Conservation (phyloP, 2,329 filamentous ascomycete species). For the Cadophora luteo-olivacea region DNA sequence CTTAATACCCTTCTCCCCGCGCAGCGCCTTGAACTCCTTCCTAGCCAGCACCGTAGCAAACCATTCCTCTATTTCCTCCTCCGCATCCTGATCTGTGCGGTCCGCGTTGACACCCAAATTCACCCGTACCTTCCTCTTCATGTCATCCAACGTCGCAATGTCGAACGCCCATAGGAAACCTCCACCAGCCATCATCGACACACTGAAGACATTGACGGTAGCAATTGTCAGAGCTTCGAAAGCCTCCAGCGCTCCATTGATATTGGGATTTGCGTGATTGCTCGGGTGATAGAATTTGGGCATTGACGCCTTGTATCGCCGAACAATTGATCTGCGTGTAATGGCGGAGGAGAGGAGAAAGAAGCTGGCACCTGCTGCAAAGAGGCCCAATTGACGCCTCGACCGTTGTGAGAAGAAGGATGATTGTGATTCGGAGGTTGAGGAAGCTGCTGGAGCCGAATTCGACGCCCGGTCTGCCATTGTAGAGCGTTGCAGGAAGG, state of each 20-base stretch:
- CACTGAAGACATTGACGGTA: slow-evolving; percentile 81
- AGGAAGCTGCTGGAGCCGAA: slow-evolving; percentile 18
- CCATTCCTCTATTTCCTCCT: slow-evolving; percentile 68
- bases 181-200: slow-evolving; percentile 77
- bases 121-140: slow-evolving; percentile 56
- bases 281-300: slow-evolving; percentile 77
- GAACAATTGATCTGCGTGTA: slow-evolving; percentile 72
- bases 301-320: slow-evolving; percentile 64
- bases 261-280: slow-evolving; percentile 56
- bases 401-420: slow-evolving; percentile 44
- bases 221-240: slow-evolving; percentile 84
- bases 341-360: slow-evolving; percentile 74
- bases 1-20: slow-evolving; percentile 30
- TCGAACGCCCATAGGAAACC: slow-evolving; percentile 80
- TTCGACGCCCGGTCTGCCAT: slow-evolving; percentile 31
- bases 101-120: slow-evolving; percentile 27
- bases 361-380: slow-evolving; percentile 78
- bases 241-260: slow-evolving; percentile 75
- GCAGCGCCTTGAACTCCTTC: slow-evolving; percentile 52
- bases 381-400: slow-evolving; percentile 68
- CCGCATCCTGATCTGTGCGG: slow-evolving; percentile 55
- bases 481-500: slow-evolving; percentile 32
- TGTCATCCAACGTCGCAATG: slow-evolving; percentile 71
- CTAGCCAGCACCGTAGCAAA: slow-evolving; percentile 65
- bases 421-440: slow-evolving; percentile 32